Evolutionary conservation across 2,329 filamentous ascomycete species (phyloP), one percentile per base, ranked within the genome.

Genomic region (Monosporascus sp.): DNA sequence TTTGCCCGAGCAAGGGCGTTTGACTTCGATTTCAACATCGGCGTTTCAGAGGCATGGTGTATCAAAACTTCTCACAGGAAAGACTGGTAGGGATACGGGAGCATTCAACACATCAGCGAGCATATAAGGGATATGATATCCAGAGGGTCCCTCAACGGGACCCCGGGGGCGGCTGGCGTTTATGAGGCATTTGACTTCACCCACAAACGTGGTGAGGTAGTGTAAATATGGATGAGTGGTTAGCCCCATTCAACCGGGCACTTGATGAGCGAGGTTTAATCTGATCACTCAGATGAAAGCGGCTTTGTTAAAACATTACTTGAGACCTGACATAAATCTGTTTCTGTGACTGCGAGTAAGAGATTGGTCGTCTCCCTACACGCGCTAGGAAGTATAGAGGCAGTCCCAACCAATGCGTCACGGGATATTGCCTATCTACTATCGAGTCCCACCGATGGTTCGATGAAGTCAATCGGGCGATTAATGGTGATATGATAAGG

Each of bases 1-100:
- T 60, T 58, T 60, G 59, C 56, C 57, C 49, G 54, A 53, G 50
- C 25, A 41, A 37, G 55, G 48, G 45, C 45, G 56, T 55, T 66
- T 70, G 70, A 69, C 71, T 72, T 77, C 77, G 77, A 80, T 78
- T 75, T 80, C 77, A 80, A 80, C 77, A 80, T 79, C 77, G 77
- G 77, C 77, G 77, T 80, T 78, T 72, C 57, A 60, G 51, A 56
- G 57, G 61, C 58, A 61, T 62, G 65, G 62, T 62, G 67, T 63
- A 66, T 60, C 60, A 67, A 66, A 68, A 67, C 64, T 62, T 62
- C 63, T 61, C 60, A 58, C 57, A 61, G 62, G 66, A 59, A 65
- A 62, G 60, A 62, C 55, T 59, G 62, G 60, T 54, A 60, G 61
- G 60, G 61, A 62, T 60, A 54, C 46, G 49, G 64, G 61, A 66